These are phyloP conservation scores for Tardiomyces depauwii DNA, from an alignment of 1,139 yeast species.

Conservation along the genomic window DNA sequence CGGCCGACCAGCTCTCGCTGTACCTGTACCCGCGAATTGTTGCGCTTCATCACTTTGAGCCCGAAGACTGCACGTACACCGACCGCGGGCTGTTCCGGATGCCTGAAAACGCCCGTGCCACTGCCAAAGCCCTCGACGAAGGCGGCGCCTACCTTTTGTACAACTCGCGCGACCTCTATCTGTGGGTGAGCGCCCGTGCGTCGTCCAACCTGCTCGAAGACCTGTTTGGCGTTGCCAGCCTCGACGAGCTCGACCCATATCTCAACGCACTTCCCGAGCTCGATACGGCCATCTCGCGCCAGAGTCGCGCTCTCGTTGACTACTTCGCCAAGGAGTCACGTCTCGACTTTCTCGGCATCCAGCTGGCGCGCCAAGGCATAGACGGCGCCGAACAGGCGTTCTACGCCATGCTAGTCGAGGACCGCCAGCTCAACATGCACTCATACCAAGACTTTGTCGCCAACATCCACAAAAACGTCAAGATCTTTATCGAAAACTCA, in stretches of 20 bases:
- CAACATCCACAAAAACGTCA: constrained; percentile 24
- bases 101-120: constrained; percentile 40
- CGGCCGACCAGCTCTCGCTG: constrained; percentile 48
- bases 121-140: constrained; percentile 36
- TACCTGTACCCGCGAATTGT: constrained; percentile 74
- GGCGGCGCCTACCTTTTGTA: constrained; percentile 76
- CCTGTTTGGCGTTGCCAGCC: constrained; percentile 53
- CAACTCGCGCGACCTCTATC: constrained; percentile 49
- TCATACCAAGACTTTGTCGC: constrained; percentile 22
- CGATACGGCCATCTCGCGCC: constrained; percentile 57
- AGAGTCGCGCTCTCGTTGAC: constrained; percentile 51
- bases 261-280: constrained; percentile 57
- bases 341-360: constrained; percentile 38
- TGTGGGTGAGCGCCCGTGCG: constrained; percentile 67
- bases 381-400: constrained; percentile 55
- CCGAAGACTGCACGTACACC: constrained; percentile 34
- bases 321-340: constrained; percentile 36
- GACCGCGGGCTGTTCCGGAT: constrained; percentile 35
- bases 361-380: constrained; percentile 51
- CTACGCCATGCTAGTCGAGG: constrained; percentile 60
- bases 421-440: constrained; percentile 34
- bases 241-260: constrained; percentile 37
- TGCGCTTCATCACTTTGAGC: constrained; percentile 57
- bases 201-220: constrained; percentile 61
- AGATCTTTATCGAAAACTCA: constrained; percentile 5